Conservation (phyloP, 192 early-diverging fungal species). For the Linnemannia hyalina region DNA sequence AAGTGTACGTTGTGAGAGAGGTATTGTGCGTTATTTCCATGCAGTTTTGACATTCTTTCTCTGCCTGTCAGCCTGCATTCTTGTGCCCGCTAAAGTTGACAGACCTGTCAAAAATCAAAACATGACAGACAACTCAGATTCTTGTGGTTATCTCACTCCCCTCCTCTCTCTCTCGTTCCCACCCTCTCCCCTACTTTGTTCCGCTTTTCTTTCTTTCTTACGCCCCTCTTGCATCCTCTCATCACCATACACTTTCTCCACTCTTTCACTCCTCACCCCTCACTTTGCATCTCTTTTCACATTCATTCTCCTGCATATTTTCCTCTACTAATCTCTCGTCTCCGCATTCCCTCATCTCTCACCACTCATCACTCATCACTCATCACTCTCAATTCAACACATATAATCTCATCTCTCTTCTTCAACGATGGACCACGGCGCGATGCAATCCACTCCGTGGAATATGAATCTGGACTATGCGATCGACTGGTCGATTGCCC, state of each 20-base stretch:
- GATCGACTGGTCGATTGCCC: slow-evolving; percentile 30
- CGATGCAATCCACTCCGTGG: slow-evolving; percentile 32
- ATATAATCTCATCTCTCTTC: background rate
- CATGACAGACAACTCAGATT: background rate
- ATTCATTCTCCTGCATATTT: background rate
- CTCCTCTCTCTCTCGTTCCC: background rate
- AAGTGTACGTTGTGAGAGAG: background rate
- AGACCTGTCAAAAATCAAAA: slow-evolving; percentile 7
- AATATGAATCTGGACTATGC: slow-evolving; percentile 45
- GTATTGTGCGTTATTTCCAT: background rate
- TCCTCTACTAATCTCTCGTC: background rate
- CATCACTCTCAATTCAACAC: background rate
- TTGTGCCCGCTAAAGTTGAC: background rate
- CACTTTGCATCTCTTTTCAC: background rate
- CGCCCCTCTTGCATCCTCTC: background rate
- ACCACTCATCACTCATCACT: background rate
- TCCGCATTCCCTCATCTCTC: background rate
- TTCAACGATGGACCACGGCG: background rate
- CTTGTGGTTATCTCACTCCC: background rate
- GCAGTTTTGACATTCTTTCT: background rate
- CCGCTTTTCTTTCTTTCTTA: background rate
- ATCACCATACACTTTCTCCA: background rate
- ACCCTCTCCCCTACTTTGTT: slow-evolving; percentile 6
- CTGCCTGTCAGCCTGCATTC: too few species aligned
- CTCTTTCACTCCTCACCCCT: background rate